Base-by-base conservation (phyloP, 1,284 basidiomycete species). In the Cutaneotrichosporon sp. region DNA sequence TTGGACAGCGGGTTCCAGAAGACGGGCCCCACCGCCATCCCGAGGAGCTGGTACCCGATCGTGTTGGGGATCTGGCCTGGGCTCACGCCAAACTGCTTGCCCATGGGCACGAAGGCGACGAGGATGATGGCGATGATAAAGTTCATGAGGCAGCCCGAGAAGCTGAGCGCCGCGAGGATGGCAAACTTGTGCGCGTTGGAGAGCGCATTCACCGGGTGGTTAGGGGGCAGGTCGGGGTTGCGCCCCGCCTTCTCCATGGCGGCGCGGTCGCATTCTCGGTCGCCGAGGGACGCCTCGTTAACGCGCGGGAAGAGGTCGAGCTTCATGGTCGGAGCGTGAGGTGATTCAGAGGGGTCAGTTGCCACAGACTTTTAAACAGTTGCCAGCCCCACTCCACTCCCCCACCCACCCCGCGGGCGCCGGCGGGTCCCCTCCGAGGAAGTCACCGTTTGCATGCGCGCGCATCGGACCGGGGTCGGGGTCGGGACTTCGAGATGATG, bases 41-140 rank as follows among this genome's bases (percentile, higher is more conserved):
- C 79, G 14, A 80, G 71, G n/a, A 80, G 69, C 24, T 64, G 66
- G 65, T 77, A 77, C 11, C 77, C 77, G 56, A 79, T 75, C 0
- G 76, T 68, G 64, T 79, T 75, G 29, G 77, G 73, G 10, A 72
- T 72, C 5, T 67, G 60, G 2, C 69, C 58, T 4, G 74, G 72
- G n/a, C 67, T 61, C 3, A 66, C 64, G 10, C n/a, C n/a, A 16
- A 62, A 59, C 13, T 31, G 3, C 24, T 45, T 27, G 18, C 29
- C 57, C 36, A 64, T 59, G 24, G 10, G 31, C n/a, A 2, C 18
- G n/a, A 69, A 65, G 8, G 67, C 65, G 1, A 59, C 59, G 46
- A 65, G 58, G 20, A 64, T 45, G 33, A 69, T 67, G 9, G 67
- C 65, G 11, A 69, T 45, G n/a, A 46, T 27, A 56, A 75, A 75